Percentiles rank a stretch among this genome's conserved stretches.
These are phyloP conservation scores for Paraphoma chrysanthemicola DNA, from an alignment of 2,329 filamentous ascomycete species.

Conservation along the genomic window DNA sequence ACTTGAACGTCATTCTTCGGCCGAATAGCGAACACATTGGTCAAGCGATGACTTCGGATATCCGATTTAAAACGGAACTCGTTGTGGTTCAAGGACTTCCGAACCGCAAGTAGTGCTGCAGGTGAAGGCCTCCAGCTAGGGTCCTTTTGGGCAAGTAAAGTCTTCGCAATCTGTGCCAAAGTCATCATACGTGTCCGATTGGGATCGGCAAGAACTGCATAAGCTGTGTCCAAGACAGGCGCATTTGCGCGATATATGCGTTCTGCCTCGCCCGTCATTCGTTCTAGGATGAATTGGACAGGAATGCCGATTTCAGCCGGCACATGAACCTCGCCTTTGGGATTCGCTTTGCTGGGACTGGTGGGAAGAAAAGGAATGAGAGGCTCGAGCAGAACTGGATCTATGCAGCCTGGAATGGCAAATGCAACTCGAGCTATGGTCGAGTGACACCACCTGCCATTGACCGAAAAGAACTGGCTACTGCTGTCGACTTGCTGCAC, in stretches of 20 bases:
- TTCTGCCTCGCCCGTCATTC: conserved; percentile 54
- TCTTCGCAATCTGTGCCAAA: conserved; percentile 54
- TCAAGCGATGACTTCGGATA: conserved; percentile 57
- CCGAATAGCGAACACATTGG: conserved; percentile 68
- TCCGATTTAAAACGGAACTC: conserved; percentile 68
- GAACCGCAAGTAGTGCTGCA: conserved; percentile 72
- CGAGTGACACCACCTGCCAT: conserved; percentile 57
- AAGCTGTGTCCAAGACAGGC: conserved; percentile 57
- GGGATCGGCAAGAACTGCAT: conserved; percentile 54
- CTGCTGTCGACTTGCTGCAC: conserved; percentile 50
- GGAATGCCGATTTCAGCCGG: conserved; percentile 56
- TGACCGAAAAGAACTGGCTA: conserved; percentile 59
- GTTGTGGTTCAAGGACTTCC: conserved; percentile 67
- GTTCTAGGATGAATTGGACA: conserved; percentile 51
- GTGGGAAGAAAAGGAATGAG: conserved; percentile 61
- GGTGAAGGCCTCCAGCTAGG: conserved; percentile 36
- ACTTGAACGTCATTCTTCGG: conserved; percentile 61
- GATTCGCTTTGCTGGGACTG: conserved; percentile 26
- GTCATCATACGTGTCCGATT: conserved; percentile 56
- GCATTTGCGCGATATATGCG: conserved; percentile 57
- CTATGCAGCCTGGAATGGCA: conserved; percentile 57
- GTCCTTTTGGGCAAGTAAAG: conserved; percentile 43
- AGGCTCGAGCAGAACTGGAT: conserved; percentile 53
- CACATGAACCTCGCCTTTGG: conserved; percentile 48
- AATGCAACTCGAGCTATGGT: conserved; percentile 52